Base-by-base conservation (phyloP, 169 alveolate species). In the Sarcocystis neurona region DNA sequence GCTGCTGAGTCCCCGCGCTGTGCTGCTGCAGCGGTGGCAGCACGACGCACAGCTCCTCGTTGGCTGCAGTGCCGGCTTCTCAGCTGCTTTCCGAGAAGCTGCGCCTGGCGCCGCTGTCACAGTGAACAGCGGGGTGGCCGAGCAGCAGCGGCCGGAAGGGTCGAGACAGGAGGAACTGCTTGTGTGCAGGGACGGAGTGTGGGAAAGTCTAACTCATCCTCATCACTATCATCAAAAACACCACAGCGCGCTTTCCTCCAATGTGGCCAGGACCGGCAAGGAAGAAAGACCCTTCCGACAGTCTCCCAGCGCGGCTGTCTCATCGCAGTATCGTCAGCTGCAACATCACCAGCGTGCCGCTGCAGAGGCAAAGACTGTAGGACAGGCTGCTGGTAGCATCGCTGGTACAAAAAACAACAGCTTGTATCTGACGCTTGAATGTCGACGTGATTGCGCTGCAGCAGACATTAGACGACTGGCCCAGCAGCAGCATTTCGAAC, bases 1-100 rank as follows among this genome's bases (percentile, higher is more conserved):
- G 47, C 41, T 72, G 27, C 82, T 32, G 10, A 32, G 58, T 32
- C 82, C 82, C 4, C 82, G 82, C 10, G 82, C 32, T 10, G 82
- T 56, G 34, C 82, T 72, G 39, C 82, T 72, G 0, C 82, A 43
- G 47, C 23, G 82, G 34, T 72, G 82, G 82, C 58, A 39, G 43
- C 82, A 72, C 82, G 82, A 72, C 37, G 58, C 34, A 53, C 82
- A 72, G 56, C 82, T 72, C 41, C 82, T 39, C 12, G 56, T 72
- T 30, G 2, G 58, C 58, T 72, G 82, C 53, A 53, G 58, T 27
- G 23, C 1, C 43, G 82, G 56, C 56, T 72, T 72, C 27, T 72
- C 82, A 5, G n/a, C n/a, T n/a, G n/a, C n/a, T n/a, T n/a, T n/a
- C n/a, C n/a, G n/a, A n/a, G n/a, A n/a, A n/a, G n/a, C n/a, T n/a